Conservation (phyloP, 768 basidiomycete species). For the Tulasnella calospora region DNA sequence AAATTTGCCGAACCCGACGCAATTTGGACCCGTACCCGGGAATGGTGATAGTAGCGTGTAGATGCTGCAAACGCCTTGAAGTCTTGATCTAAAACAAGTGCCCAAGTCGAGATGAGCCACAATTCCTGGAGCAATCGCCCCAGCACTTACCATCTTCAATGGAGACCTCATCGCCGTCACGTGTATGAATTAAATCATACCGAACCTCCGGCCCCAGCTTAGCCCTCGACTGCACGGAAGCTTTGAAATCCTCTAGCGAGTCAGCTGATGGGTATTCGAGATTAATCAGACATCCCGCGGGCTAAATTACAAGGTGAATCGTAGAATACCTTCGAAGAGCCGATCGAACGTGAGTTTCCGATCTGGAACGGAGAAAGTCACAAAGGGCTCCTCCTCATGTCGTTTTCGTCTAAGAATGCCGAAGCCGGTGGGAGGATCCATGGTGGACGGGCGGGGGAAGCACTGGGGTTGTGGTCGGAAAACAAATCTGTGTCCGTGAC, state of each 20-base stretch:
- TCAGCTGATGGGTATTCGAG: conserved; percentile 44
- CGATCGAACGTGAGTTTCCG: conserved; percentile 40
- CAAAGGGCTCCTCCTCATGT: conserved; percentile 32
- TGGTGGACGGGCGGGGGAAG: conserved; percentile 50
- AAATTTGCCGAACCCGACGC: background rate
- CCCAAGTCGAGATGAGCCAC: background rate
- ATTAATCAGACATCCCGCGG: conserved; percentile 20
- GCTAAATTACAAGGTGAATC: conserved; percentile 20
- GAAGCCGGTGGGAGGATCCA: conserved; percentile 50
- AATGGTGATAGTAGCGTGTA: conserved; percentile 16
- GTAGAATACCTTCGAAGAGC: conserved; percentile 41
- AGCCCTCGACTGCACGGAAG: conserved; percentile 59
- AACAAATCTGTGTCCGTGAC: conserved; percentile 35
- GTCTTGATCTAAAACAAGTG: conserved; percentile 11
- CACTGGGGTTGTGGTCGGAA: conserved; percentile 43
- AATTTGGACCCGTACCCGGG: background rate
- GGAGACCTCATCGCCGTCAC: conserved; percentile 52
- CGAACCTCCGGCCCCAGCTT: conserved; percentile 41
- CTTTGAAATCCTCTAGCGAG: conserved; percentile 54
- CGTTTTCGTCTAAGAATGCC: conserved; percentile 32
- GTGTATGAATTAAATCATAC: conserved; percentile 49
- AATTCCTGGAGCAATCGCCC: background rate
- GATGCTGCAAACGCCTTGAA: conserved; percentile 18
- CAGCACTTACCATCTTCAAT: conserved; percentile 64
- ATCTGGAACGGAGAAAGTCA: conserved; percentile 41